phyloP scores from a whole-genome alignment of 2,329 filamentous ascomycete genomes.

The Fusarium mexicanum region DNA sequence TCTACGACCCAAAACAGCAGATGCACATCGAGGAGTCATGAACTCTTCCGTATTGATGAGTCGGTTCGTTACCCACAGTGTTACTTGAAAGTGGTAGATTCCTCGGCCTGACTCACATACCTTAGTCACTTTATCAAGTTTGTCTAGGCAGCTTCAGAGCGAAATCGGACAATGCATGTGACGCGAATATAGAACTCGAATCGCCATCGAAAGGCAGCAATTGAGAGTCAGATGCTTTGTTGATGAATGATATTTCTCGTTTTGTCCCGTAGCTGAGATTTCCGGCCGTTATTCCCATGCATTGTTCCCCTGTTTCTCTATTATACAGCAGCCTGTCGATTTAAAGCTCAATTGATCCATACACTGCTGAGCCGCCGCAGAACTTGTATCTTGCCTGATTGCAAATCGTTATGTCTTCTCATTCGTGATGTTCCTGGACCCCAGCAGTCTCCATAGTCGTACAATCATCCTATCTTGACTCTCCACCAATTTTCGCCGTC shows the following conservation, averaged over 20 bases:
- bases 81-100: neutral
- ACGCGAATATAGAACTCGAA: neutral
- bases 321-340: neutral
- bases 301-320: neutral
- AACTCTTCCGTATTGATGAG: neutral
- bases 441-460: slow-evolving; percentile 3
- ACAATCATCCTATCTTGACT: neutral
- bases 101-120: neutral
- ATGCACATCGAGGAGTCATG: neutral
- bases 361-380: neutral
- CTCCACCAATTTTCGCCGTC: neutral
- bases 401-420: neutral
- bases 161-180: neutral
- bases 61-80: neutral
- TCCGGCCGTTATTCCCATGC: neutral
- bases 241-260: neutral
- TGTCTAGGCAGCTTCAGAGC: neutral
- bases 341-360: neutral
- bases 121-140: too few species aligned
- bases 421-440: neutral
- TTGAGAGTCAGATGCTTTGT: neutral
- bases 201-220: neutral
- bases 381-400: neutral
- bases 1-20: neutral
- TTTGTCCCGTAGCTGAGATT: neutral